phyloP scores from a whole-genome alignment of 1,284 basidiomycete genomes.

The Sanghuangporus baumii region DNA sequence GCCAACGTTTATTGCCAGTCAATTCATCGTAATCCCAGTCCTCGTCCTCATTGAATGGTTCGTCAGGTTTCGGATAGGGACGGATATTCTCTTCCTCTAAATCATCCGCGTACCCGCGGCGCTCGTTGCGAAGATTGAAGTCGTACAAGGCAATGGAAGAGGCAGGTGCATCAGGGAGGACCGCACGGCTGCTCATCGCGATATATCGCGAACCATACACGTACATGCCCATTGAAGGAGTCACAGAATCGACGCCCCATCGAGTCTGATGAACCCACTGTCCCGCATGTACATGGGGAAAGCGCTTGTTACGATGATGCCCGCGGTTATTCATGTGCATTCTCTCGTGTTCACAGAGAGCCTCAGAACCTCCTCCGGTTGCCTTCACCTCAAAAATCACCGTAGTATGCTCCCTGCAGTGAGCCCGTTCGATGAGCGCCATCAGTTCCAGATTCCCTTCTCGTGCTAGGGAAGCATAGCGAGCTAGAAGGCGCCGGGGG shows the following conservation, averaged over 20 bases:
- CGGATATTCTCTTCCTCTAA: conserved; percentile 1
- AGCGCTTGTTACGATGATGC: background rate
- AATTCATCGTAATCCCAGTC: background rate
- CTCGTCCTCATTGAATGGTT: conserved; percentile 3
- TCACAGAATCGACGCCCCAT: conserved; percentile 8
- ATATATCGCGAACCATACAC: conserved; percentile 7
- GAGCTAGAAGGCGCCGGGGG: background rate
- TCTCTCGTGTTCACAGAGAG: background rate
- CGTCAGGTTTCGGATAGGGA: background rate
- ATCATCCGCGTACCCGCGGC: background rate
- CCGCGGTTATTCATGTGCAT: background rate
- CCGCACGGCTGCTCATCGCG: conserved; percentile 1
- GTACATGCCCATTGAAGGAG: background rate
- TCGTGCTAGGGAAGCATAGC: background rate
- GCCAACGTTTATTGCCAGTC: background rate
- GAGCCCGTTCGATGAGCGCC: background rate
- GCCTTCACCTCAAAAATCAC: background rate
- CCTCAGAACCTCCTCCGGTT: background rate
- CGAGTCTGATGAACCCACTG: conserved; percentile 9
- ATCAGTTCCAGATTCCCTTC: background rate
- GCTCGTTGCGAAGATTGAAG: conserved; percentile 11
- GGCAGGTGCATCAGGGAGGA: background rate
- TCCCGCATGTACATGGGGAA: background rate
- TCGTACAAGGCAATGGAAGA: conserved; percentile 1
- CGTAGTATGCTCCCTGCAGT: background rate